phyloP scores from a whole-genome alignment of 1,139 yeast genomes.

The Suhomyces bribrorum region DNA sequence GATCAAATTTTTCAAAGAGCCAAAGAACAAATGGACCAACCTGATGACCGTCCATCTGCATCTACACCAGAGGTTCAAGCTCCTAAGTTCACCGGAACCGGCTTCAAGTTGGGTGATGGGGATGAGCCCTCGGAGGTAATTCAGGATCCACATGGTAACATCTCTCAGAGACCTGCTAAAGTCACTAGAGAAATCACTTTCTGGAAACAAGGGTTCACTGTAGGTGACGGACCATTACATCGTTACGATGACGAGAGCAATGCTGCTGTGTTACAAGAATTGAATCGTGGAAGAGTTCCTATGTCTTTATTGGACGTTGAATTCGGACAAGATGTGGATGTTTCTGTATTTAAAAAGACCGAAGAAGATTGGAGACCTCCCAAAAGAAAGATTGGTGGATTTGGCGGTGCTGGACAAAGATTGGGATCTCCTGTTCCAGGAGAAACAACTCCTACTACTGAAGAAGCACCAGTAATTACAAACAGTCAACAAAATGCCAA shows the following conservation, averaged over 20 bases:
- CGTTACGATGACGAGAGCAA: conserved; percentile 91
- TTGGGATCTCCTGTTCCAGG: conserved; percentile 90
- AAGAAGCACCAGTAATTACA: conserved; percentile 11
- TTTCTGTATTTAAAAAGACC: conserved; percentile 73
- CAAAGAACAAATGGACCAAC: conserved; percentile 43
- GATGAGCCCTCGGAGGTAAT: conserved; percentile 45
- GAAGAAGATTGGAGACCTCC: conserved; percentile 84
- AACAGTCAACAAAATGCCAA: conserved; percentile 17
- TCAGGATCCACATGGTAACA: conserved; percentile 31
- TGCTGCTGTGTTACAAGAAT: conserved; percentile 70
- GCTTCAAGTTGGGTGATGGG: conserved; percentile 76
- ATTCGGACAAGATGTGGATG: conserved; percentile 95
- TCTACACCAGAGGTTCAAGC: conserved; percentile 16
- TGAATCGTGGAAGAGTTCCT: conserved; percentile 94
- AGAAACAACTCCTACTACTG: conserved; percentile 34
- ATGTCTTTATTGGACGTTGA: conserved; percentile 76
- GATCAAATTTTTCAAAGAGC: conserved; percentile 51
- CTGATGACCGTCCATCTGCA: conserved; percentile 48
- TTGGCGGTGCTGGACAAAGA: conserved; percentile 81
- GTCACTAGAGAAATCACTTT: conserved; percentile 80
- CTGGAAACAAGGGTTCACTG: conserved; percentile 96
- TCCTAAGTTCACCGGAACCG: conserved; percentile 62
- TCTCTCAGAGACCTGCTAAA: conserved; percentile 42
- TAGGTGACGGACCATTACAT: conserved; percentile 84
- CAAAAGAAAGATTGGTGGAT: conserved; percentile 67